Percentiles rank a stretch among this genome's conserved stretches.
Evolutionary conservation across 495 filamentous ascomycete species (phyloP).

Genomic region (Hamigera avellanea): DNA sequence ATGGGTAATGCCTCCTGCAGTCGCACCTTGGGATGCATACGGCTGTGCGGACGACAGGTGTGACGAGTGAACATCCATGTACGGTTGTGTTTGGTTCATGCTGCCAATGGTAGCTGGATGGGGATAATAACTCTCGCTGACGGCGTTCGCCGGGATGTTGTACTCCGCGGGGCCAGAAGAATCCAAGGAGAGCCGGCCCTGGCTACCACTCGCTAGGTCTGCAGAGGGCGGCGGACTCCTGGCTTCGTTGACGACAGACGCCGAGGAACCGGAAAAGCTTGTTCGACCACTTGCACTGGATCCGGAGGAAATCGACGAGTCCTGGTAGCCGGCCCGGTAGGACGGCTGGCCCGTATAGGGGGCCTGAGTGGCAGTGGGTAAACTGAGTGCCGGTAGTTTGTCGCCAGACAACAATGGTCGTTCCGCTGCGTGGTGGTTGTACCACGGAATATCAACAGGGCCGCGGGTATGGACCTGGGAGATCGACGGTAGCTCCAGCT

Average conservation of each 20-base stretch:
- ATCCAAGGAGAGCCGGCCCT: slow-evolving; percentile 27
- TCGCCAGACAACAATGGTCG: slow-evolving; percentile 60
- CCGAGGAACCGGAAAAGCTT: slow-evolving; percentile 25
- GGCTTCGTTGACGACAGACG: slow-evolving; percentile 16
- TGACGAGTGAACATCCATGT: slow-evolving; percentile 71
- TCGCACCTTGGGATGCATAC: slow-evolving; percentile 69
- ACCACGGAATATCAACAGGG: slow-evolving; percentile 66
- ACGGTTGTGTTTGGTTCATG: slow-evolving; percentile 78
- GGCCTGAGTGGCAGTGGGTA: slow-evolving; percentile 61
- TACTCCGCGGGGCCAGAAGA: slow-evolving; percentile 24
- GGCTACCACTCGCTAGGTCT: slow-evolving; percentile 21
- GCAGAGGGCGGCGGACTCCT: slow-evolving; percentile 24
- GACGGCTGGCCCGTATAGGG: slow-evolving; percentile 36
- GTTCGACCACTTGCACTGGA: slow-evolving; percentile 25
- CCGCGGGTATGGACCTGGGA: slow-evolving; percentile 86
- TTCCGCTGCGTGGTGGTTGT: slow-evolving; percentile 59
- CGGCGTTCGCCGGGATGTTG: slow-evolving; percentile 13
- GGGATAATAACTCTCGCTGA: slow-evolving; percentile 28
- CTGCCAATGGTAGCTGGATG: slow-evolving; percentile 40
- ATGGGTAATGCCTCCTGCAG: slow-evolving; percentile 59
- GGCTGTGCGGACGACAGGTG: slow-evolving; percentile 76
- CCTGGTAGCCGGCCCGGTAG: slow-evolving; percentile 38
- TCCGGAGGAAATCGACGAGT: slow-evolving; percentile 14
- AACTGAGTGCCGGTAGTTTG: slow-evolving; percentile 64
- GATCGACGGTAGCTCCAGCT: slow-evolving; percentile 96